These are phyloP conservation scores for Cryphonectria radicalis DNA, from an alignment of 2,329 filamentous ascomycete species.

Conservation along the genomic window DNA sequence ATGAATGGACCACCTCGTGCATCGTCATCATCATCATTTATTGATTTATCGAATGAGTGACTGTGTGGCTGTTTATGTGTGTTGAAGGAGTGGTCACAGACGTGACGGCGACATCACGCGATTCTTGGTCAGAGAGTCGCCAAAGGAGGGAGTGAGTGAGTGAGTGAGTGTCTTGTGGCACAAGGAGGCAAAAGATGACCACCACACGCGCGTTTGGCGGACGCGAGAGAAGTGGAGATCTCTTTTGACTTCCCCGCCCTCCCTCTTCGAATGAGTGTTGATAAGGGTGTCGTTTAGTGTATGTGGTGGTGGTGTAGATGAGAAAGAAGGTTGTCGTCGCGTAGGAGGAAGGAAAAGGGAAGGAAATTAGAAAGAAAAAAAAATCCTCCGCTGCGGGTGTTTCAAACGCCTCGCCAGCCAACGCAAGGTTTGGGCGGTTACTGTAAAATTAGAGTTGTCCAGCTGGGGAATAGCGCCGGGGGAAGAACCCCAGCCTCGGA, in stretches of 20 bases:
- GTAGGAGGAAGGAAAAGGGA: too few relatives aligned
- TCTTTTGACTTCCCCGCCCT: not conserved
- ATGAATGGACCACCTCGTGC: not conserved
- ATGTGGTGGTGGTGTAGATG: not conserved
- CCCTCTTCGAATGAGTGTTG: not conserved
- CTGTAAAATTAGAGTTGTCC: conserved; percentile 14
- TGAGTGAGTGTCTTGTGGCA: not conserved
- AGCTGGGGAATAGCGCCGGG: conserved; percentile 11
- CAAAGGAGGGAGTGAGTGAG: not conserved
- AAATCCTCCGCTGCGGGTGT: conserved; percentile 3
- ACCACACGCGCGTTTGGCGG: not conserved
- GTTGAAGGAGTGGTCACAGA: not conserved
- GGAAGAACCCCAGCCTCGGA: not conserved
- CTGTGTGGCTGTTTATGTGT: not conserved
- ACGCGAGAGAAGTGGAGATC: not conserved
- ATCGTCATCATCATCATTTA: not conserved
- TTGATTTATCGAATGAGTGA: not conserved
- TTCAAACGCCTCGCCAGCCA: not conserved
- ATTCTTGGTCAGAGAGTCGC: not conserved
- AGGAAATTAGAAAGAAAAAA: not conserved
- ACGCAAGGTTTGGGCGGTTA: conserved; percentile 3
- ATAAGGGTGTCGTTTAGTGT: not conserved
- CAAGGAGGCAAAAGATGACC: not conserved
- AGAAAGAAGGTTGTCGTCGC: not conserved
- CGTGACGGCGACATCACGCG: not conserved